These are phyloP conservation scores for Jackrogersella minutella DNA, from an alignment of 495 filamentous ascomycete species.

Conservation along the genomic window DNA sequence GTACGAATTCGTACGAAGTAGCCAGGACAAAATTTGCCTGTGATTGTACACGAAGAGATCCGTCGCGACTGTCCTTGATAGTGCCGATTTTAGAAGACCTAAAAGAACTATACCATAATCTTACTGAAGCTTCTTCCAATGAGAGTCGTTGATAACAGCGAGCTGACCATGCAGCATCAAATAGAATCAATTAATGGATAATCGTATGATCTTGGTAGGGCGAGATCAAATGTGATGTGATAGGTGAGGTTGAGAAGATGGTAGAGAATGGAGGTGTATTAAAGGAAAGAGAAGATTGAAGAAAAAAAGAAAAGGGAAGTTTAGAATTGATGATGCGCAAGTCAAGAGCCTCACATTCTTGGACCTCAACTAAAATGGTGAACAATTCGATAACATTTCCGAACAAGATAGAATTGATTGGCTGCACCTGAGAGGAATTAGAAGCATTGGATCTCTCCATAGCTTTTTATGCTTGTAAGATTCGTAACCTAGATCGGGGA, in stretches of 20 bases:
- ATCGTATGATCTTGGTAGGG: conserved; percentile 17
- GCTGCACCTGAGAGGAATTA: conserved; percentile 21
- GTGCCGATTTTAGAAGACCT: neutral
- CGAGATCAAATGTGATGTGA: neutral
- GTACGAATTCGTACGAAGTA: no score
- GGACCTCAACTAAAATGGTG: neutral
- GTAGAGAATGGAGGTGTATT: neutral
- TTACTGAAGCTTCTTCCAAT: conserved; percentile 9
- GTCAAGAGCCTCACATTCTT: conserved; percentile 1
- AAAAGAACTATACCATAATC: neutral
- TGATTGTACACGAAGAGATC: neutral
- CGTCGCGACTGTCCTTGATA: neutral
- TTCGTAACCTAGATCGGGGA: conserved; percentile 21
- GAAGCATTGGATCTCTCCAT: conserved; percentile 21
- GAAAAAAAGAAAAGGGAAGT: neutral
- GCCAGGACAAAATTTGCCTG: neutral
- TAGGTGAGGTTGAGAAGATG: neutral
- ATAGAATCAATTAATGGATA: neutral
- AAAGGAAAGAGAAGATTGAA: neutral
- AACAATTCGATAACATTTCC: conserved; percentile 14
- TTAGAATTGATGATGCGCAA: neutral
- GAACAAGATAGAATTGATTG: conserved; percentile 29
- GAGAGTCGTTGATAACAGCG: neutral
- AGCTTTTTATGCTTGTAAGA: conserved; percentile 12
- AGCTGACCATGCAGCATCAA: neutral